Conservation (phyloP, 768 basidiomycete genomes). For the Pulveroboletus sp. region DNA sequence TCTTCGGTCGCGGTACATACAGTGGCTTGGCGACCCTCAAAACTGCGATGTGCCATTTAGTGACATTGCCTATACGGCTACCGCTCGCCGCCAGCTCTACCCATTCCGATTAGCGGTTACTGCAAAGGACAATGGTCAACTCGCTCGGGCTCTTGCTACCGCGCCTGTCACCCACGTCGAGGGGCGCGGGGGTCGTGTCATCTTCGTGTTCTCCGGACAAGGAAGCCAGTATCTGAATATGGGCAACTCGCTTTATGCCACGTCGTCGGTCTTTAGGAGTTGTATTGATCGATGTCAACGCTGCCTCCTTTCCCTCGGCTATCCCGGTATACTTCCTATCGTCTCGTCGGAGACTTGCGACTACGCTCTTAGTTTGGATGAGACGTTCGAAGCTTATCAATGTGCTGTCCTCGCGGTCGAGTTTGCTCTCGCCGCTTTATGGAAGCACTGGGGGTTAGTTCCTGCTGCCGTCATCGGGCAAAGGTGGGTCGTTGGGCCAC, state of each 20-base stretch:
- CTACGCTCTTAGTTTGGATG: conserved; percentile 21
- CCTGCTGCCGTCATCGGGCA: conserved; percentile 68
- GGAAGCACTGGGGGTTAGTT: conserved; percentile 66
- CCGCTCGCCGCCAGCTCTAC: conserved; percentile 60
- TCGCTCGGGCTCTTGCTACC: conserved; percentile 42
- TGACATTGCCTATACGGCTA: conserved; percentile 67
- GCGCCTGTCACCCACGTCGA: conserved; percentile 34
- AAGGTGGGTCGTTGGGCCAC: conserved; percentile 45
- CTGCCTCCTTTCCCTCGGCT: conserved; percentile 47
- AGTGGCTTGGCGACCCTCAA: conserved; percentile 41
- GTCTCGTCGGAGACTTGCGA: conserved; percentile 31
- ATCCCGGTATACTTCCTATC: conserved; percentile 47
- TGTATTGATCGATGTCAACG: conserved; percentile 59
- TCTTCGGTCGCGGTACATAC: conserved; percentile 46
- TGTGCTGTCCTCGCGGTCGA: conserved; percentile 59
- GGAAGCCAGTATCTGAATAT: conserved; percentile 67
- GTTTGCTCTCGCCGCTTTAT: conserved; percentile 59
- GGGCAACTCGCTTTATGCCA: conserved; percentile 55
- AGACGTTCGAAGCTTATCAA: conserved; percentile 49
- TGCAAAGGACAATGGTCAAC: conserved; percentile 42
- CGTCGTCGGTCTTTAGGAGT: conserved; percentile 44
- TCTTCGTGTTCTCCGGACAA: conserved; percentile 76
- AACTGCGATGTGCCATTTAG: conserved; percentile 28
- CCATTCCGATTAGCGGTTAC: conserved; percentile 50
- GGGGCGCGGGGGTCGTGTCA: conserved; percentile 33